Conservation (phyloP, 2,329 filamentous ascomycete species). For the Phaeophleospora eucalypticola region DNA sequence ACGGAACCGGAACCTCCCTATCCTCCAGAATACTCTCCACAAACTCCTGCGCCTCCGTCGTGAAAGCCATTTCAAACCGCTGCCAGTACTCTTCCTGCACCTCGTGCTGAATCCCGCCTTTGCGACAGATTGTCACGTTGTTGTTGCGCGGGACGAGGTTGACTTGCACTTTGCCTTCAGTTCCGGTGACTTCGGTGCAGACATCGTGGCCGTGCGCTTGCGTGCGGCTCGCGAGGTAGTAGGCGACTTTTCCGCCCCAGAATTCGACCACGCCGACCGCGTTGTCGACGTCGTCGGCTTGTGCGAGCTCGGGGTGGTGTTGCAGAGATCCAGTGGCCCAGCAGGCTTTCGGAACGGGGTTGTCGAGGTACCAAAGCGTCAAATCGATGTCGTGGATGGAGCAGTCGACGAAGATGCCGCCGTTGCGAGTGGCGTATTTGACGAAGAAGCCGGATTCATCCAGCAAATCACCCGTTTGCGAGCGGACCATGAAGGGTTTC, state of each 20-base stretch:
- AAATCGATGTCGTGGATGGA: slow-evolving; percentile 45
- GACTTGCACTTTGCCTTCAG: slow-evolving; percentile 57
- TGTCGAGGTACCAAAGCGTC: slow-evolving; percentile 49
- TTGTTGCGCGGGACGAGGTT: slow-evolving; percentile 55
- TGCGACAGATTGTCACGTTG: slow-evolving; percentile 53
- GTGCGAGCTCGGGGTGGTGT: slow-evolving; percentile 54
- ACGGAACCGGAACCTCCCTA: slow-evolving; percentile 51
- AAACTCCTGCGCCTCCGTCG: slow-evolving; percentile 60
- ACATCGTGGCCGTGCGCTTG: slow-evolving; percentile 66
- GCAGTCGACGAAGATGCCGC: slow-evolving; percentile 44
- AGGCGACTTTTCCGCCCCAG: slow-evolving; percentile 57
- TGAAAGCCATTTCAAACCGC: slow-evolving; percentile 58
- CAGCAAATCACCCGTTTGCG: slow-evolving; percentile 40
- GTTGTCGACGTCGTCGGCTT: slow-evolving; percentile 59
- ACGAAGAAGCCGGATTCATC: slow-evolving; percentile 39
- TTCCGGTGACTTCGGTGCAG: slow-evolving; percentile 63
- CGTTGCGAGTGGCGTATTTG: slow-evolving; percentile 37
- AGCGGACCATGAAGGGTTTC: slow-evolving; percentile 38
- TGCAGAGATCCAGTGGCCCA: slow-evolving; percentile 55
- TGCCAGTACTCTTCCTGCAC: slow-evolving; percentile 59
- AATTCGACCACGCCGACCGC: slow-evolving; percentile 64
- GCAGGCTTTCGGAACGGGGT: slow-evolving; percentile 52
- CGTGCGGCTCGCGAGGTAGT: slow-evolving; percentile 61
- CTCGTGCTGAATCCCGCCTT: slow-evolving; percentile 53
- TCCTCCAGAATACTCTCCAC: slow-evolving; percentile 55